Conservation (phyloP, 208 protist species). For the Angomonas ambiguus region DNA sequence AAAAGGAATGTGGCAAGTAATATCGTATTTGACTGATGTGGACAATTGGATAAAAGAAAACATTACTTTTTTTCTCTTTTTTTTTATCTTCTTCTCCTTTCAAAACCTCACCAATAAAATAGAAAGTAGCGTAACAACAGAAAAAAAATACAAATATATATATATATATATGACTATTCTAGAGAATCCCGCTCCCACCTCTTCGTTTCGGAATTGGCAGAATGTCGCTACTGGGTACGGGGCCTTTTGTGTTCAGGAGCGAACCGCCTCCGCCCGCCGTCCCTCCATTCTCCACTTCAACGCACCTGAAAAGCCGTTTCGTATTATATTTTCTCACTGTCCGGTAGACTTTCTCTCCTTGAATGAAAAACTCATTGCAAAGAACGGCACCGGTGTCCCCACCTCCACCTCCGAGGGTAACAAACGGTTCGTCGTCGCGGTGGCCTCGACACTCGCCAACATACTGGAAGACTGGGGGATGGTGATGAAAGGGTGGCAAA, state of each 20-base stretch:
- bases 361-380: constrained; percentile 12
- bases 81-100: background rate
- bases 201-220: constrained; percentile 25
- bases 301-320: constrained; percentile 23
- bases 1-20: no score
- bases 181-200: constrained; percentile 12
- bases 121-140: no score
- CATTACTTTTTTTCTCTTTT: constrained; percentile 13
- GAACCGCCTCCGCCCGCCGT: constrained; percentile 23
- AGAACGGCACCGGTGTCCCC: background rate
- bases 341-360: constrained; percentile 25
- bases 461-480: constrained; percentile 26
- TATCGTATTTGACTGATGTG: no score
- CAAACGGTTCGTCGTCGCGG: constrained; percentile 27
- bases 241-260: constrained; percentile 42
- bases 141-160: constrained; percentile 7
- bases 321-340: constrained; percentile 40
- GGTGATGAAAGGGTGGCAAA: constrained; percentile 17
- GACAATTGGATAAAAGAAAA: constrained; percentile 5
- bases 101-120: no score
- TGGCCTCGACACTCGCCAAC: constrained; percentile 13
- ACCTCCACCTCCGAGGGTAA: background rate
- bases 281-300: constrained; percentile 23
- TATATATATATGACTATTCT: constrained; percentile 16
- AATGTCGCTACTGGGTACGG: constrained; percentile 28